Percentiles rank a stretch among this genome's conserved stretches.
Evolutionary conservation across 129 eudicot species (phyloP).

Genomic region (Pulicaria dysenterica): DNA sequence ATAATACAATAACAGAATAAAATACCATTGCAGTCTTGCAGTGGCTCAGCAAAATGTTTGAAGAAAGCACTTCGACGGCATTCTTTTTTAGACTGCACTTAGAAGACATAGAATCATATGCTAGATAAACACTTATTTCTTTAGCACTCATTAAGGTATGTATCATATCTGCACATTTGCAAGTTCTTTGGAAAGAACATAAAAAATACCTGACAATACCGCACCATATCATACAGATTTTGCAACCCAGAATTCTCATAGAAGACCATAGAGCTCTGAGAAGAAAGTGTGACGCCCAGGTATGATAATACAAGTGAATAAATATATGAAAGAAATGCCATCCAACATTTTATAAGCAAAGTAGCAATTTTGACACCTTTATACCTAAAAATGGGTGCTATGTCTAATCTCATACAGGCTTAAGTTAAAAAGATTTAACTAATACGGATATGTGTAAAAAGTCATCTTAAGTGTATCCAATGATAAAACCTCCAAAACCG

Average conservation of each 20-base stretch:
- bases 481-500: not conserved
- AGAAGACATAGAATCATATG: not conserved
- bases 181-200: constrained; percentile 8
- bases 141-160: not conserved
- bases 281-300: constrained; percentile 17
- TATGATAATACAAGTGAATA: constrained; percentile 9
- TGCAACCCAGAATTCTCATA: constrained; percentile 90
- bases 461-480: not conserved
- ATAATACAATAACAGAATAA: constrained; percentile 4
- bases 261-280: constrained; percentile 98
- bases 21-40: constrained; percentile 92
- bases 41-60: constrained; percentile 87
- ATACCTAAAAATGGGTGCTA: not conserved
- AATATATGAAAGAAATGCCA: not conserved
- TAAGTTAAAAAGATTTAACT: not conserved
- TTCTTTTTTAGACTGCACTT: constrained; percentile 66
- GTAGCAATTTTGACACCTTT: not conserved
- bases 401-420: not conserved
- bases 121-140: constrained; percentile 23
- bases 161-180: constrained; percentile 19
- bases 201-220: constrained; percentile 81
- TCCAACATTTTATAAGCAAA: constrained; percentile 7
- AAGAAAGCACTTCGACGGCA: constrained; percentile 91
- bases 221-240: constrained; percentile 87
- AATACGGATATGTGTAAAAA: not conserved